Conservation (phyloP, 2,329 filamentous ascomycete species). For the Karstenula rhodostoma region DNA sequence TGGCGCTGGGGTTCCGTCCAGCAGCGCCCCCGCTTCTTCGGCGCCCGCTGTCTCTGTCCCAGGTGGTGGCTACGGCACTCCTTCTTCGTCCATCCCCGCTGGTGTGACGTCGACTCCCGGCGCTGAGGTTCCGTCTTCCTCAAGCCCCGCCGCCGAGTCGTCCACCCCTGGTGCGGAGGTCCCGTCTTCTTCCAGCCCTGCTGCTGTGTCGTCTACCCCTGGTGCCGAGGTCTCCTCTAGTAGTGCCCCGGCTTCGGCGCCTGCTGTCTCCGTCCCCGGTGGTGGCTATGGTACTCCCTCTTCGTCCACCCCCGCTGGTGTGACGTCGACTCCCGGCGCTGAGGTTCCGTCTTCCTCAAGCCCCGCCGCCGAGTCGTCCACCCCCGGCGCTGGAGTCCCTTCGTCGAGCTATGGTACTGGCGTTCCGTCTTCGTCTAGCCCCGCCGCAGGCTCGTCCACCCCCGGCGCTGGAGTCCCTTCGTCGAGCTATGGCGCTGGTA, state of each 20-base stretch:
- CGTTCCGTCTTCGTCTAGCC: neutral
- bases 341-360: no score
- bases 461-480: slow-evolving; percentile 1
- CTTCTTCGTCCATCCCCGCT: neutral
- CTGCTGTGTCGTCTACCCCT: neutral
- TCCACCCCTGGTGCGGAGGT: neutral
- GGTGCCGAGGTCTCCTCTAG: neutral
- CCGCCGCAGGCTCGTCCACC: neutral
- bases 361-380: no score
- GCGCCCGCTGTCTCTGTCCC: neutral
- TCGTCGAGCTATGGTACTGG: no score
- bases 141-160: no score
- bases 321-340: no score
- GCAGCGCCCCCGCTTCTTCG: neutral
- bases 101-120: no score
- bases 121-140: no score
- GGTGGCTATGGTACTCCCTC: neutral
- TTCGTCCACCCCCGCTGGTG: neutral
- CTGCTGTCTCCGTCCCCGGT: slow-evolving; percentile 1
- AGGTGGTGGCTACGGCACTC: neutral
- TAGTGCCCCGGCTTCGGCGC: neutral
- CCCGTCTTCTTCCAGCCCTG: neutral
- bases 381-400: neutral
- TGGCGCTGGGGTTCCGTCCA: slow-evolving; percentile 1
- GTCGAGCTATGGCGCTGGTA: no score